Conservation (phyloP, 2,329 filamentous ascomycete species). For the Myriosclerotinia curreyana region DNA sequence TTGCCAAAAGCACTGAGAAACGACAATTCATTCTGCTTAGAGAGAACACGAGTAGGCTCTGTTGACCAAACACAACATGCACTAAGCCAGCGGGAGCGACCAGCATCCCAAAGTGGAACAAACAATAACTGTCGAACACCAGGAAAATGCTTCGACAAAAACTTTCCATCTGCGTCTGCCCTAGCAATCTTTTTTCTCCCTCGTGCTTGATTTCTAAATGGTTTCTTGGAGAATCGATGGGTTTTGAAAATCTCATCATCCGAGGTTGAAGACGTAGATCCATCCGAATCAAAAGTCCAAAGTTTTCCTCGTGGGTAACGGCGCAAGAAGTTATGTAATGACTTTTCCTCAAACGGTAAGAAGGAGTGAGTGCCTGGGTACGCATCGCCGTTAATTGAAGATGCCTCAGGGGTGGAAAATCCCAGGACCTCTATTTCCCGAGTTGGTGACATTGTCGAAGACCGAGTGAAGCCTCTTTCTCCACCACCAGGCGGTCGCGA, state of each 20-base stretch:
- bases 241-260: conserved; percentile 41
- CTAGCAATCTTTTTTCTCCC: conserved; percentile 26
- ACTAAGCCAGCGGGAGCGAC: conserved; percentile 48
- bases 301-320: conserved; percentile 49
- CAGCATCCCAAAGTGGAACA: conserved; percentile 50
- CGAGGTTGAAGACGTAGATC: conserved; percentile 44
- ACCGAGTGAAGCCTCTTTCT: conserved; percentile 8
- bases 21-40: conserved; percentile 41
- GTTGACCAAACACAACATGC: conserved; percentile 48
- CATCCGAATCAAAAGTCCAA: conserved; percentile 48
- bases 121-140: conserved; percentile 48
- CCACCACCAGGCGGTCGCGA: background rate
- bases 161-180: conserved; percentile 35
- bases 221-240: conserved; percentile 16
- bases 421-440: conserved; percentile 36
- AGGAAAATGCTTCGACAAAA: conserved; percentile 43
- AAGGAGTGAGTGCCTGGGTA: conserved; percentile 33
- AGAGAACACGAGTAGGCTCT: conserved; percentile 39
- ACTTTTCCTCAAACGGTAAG: conserved; percentile 35
- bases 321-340: conserved; percentile 39
- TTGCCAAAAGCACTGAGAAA: conserved; percentile 46
- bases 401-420: conserved; percentile 36
- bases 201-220: conserved; percentile 21
- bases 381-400: conserved; percentile 37
- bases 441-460: background rate